Evolutionary conservation across 306 rosid genomes (phyloP).

Genomic region (Luffa acutangula): DNA sequence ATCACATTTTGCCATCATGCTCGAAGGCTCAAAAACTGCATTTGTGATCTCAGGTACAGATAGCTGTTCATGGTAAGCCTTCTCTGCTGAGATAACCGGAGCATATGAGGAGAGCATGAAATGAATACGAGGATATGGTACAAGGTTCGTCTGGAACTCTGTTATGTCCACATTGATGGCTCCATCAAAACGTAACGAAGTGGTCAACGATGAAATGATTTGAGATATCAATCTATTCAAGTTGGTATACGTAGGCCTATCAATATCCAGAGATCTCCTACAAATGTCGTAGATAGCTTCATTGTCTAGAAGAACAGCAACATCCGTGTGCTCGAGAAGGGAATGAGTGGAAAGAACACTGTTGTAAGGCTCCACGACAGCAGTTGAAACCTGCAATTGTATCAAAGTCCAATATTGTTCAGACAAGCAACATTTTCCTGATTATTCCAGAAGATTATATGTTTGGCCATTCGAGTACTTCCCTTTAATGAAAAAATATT

Average conservation of each 20-base stretch:
- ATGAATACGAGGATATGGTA: constrained; percentile 92
- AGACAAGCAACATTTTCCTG: not conserved
- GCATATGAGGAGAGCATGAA: constrained; percentile 97
- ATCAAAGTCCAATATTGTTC: not conserved
- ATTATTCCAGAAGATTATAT: not conserved
- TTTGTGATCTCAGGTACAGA: constrained; percentile 95
- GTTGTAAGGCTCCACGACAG: constrained; percentile 97
- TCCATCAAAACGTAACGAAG: constrained; percentile 95
- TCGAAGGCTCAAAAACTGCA: constrained; percentile 93
- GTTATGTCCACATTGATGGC: constrained; percentile 92
- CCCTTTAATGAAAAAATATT: not conserved
- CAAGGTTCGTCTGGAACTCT: constrained; percentile 97
- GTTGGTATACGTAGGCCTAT: constrained; percentile 92
- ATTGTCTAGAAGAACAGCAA: constrained; percentile 83
- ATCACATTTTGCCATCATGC: constrained; percentile 99
- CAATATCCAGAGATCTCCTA: constrained; percentile 84
- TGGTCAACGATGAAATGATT: constrained; percentile 85
- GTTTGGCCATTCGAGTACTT: not conserved
- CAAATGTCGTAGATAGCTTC: constrained; percentile 97
- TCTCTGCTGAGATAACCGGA: constrained; percentile 95
- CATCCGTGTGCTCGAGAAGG: constrained; percentile 95
- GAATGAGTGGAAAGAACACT: constrained; percentile 95
- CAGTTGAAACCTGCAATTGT: constrained; percentile 73
- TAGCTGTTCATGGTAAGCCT: constrained; percentile 93
- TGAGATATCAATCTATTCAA: constrained; percentile 89